Base-by-base conservation (phyloP, 306 rosid genomes). In the Cucumis cinereus region DNA sequence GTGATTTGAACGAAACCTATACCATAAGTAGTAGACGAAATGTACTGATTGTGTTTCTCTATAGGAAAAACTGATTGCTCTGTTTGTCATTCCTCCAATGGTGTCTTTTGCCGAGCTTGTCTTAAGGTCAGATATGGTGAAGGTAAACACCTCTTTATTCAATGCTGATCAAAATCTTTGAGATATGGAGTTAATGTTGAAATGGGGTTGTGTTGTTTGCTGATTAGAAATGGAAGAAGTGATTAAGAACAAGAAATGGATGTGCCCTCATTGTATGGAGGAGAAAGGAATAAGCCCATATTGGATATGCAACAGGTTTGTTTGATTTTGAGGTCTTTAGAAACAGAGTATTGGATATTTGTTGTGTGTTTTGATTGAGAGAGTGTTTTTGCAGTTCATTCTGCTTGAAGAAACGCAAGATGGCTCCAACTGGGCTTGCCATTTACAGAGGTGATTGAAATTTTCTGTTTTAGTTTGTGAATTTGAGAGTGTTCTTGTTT, bases 291-390 rank as follows among this genome's bases (percentile, higher is more conserved):
- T 50, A 11, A 83, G 61, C 8, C 91, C 92, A 61, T 82, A 82
- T 69, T 91, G 97, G 97, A 85, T 91, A 77, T 91, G 97, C 72
- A 91, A 87, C 92, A 89, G 97, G 97, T 91, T 79, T 77, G 53
- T 20, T 66, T 38, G 17, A 16, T 45, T 45, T 16, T 6, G 2
- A 50, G 2, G 55, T 50, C 15, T 59, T 26, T 26, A 26, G 53
- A 40, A 40, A 66, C 73, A 20, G 17, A 4, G 1, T 13, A 38
- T 17, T 16, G 38, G 23, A 7, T 47, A 35, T 23, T 35, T 26
- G 11, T 45, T 63, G 47, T 50, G 71, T 75, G 45, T 33, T 64
- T 59, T 82, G 15, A 68, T 52, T 58, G 6, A 22, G 41, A 40
- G 35, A 3, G 7, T n/a, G 69, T 15, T 49, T 23, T 68, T 71